Conservation (phyloP, 345 rosid genomes). For the Eucalyptus paniculata region DNA sequence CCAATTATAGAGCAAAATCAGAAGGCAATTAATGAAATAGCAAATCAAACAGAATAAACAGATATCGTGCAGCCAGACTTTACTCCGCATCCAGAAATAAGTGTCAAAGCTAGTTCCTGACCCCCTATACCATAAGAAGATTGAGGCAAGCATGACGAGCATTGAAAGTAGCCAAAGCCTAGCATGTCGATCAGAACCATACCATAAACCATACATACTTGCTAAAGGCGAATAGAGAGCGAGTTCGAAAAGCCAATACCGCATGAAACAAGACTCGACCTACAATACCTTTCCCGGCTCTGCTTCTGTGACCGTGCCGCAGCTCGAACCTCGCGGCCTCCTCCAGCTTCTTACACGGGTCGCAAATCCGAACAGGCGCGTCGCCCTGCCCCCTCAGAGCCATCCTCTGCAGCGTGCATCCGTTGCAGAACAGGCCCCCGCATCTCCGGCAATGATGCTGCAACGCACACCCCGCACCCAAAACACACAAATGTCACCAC, state of each 20-base stretch:
- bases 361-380: conserved; percentile 81
- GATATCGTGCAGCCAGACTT: background rate
- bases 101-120: background rate
- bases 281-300: conserved; percentile 46
- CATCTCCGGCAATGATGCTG: conserved; percentile 98
- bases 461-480: background rate
- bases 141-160: background rate
- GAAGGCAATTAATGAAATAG: background rate
- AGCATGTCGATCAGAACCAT: background rate
- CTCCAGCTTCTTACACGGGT: conserved; percentile 81
- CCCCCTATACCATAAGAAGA: background rate
- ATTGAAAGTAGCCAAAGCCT: background rate
- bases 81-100: background rate
- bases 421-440: conserved; percentile 83
- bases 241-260: background rate
- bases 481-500: background rate
- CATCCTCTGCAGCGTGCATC: conserved; percentile 75
- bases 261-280: background rate
- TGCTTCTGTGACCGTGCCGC: conserved; percentile 52
- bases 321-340: conserved; percentile 90
- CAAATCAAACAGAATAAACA: background rate
- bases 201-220: background rate
- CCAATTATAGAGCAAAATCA: background rate
- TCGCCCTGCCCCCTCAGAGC: conserved; percentile 85
- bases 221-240: background rate